These are phyloP conservation scores for Phytophthora capsici DNA, from an alignment of 352 stramenopile genomes.

Conservation along the genomic window DNA sequence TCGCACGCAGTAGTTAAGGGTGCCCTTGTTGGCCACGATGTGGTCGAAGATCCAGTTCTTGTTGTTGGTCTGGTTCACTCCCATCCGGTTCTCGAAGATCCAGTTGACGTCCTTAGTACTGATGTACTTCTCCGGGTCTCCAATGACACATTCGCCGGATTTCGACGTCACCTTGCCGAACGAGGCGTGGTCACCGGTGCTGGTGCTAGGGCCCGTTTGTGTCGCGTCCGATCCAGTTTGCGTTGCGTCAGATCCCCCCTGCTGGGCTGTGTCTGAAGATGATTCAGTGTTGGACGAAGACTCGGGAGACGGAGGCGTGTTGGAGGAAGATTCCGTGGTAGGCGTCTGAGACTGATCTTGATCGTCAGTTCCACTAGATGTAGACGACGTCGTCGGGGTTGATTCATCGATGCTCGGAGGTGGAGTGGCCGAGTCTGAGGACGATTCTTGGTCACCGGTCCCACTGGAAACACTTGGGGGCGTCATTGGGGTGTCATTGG, in stretches of 20 bases:
- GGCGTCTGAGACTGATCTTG: conserved; percentile 8
- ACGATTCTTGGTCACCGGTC: conserved; percentile 4
- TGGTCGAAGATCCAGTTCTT: conserved; percentile 55
- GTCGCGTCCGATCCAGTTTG: conserved; percentile 17
- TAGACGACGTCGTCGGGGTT: not conserved
- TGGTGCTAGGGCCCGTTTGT: conserved; percentile 10
- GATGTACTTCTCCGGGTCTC: conserved; percentile 32
- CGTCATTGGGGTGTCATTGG: not conserved
- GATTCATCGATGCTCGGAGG: not conserved
- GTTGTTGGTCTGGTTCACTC: conserved; percentile 30
- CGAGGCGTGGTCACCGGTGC: conserved; percentile 27
- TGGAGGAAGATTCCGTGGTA: conserved; percentile 17
- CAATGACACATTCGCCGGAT: conserved; percentile 31
- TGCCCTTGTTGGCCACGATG: conserved; percentile 46
- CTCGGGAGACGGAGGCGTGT: conserved; percentile 4
- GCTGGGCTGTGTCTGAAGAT: conserved; percentile 3
- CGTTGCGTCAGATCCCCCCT: conserved; percentile 1
- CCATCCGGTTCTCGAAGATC: conserved; percentile 33
- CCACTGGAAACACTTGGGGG: conserved; percentile 9
- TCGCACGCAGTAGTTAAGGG: conserved; percentile 50
- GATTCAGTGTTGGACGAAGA: conserved; percentile 6
- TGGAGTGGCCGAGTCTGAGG: conserved; percentile 19
- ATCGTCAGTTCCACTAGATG: conserved; percentile 13
- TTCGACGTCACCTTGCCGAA: conserved; percentile 37
- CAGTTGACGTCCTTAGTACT: conserved; percentile 21